These are phyloP conservation scores for Penicillium hesseltinei DNA, from an alignment of 2,329 filamentous ascomycete genomes.

Conservation along the genomic window DNA sequence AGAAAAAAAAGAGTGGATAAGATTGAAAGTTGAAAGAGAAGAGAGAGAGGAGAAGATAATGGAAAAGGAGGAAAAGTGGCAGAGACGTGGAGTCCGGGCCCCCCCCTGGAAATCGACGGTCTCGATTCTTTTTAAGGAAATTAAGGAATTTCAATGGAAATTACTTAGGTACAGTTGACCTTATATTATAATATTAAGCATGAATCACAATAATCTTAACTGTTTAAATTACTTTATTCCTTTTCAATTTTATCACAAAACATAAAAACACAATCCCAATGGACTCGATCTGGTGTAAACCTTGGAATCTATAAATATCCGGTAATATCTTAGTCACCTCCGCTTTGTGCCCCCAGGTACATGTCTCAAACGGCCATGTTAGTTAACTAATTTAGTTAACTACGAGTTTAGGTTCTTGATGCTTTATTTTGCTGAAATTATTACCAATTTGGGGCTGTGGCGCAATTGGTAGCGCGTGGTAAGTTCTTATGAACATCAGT, in stretches of 20 bases:
- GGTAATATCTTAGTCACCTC: neutral
- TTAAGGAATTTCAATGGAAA: neutral
- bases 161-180: neutral
- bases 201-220: neutral
- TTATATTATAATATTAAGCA: too few relatives aligned
- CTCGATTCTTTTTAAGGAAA: slow-evolving; percentile 1
- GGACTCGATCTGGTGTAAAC: neutral
- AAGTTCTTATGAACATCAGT: too few relatives aligned
- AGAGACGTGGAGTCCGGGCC: slow-evolving; percentile 4
- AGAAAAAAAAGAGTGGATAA: slow-evolving; percentile 11
- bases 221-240: neutral
- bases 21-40: slow-evolving; percentile 2
- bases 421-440: too few relatives aligned
- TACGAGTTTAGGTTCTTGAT: too few relatives aligned
- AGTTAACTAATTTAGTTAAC: too few relatives aligned
- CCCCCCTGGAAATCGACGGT: slow-evolving; percentile 7
- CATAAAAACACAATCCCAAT: neutral
- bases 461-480: too few relatives aligned
- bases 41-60: slow-evolving; percentile 6
- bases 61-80: slow-evolving; percentile 13
- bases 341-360: neutral
- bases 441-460: too few relatives aligned
- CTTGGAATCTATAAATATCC: slow-evolving; percentile 4
- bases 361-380: neutral
- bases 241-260: neutral